Conservation (phyloP, 1,284 basidiomycete genomes). For the Boletus mariae region DNA sequence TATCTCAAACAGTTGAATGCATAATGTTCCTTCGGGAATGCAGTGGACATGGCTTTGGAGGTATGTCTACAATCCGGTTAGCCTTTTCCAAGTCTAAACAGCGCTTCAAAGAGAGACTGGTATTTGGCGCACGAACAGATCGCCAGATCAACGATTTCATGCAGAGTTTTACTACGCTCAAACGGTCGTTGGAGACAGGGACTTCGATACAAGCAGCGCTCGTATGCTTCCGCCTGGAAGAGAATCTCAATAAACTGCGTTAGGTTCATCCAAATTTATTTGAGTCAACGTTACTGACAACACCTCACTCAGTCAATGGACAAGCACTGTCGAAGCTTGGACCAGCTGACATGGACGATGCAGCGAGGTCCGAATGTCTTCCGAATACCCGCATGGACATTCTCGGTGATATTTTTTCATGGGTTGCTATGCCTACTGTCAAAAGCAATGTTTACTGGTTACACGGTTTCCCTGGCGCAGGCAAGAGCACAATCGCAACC, state of each 20-base stretch:
- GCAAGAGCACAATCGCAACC: constrained; percentile 33
- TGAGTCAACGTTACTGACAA: constrained; percentile 4
- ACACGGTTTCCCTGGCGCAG: constrained; percentile 31
- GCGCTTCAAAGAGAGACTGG: constrained; percentile 13
- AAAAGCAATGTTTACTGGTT: constrained; percentile 32
- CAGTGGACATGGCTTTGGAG: constrained; percentile 29
- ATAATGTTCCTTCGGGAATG: constrained; percentile 35
- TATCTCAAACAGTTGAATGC: constrained; percentile 34
- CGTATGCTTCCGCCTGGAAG: constrained; percentile 31
- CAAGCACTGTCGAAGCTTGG: constrained; percentile 25
- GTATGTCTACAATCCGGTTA: constrained; percentile 8
- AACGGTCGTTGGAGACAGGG: constrained; percentile 24
- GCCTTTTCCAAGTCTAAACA: background rate
- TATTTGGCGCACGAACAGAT: constrained; percentile 19
- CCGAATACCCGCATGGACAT: constrained; percentile 31
- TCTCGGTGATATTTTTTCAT: constrained; percentile 24
- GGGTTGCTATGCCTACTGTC: constrained; percentile 20
- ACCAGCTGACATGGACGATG: constrained; percentile 31
- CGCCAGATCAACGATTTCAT: constrained; percentile 21
- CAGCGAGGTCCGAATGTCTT: constrained; percentile 24
- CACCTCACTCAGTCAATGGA: constrained; percentile 11
- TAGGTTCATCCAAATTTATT: background rate
- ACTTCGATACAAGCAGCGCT: constrained; percentile 22
- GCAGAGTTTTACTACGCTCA: constrained; percentile 25
- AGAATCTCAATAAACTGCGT: constrained; percentile 26